Conservation (phyloP, 2,329 filamentous ascomycete genomes). For the Fusarium pseudocircinatum region DNA sequence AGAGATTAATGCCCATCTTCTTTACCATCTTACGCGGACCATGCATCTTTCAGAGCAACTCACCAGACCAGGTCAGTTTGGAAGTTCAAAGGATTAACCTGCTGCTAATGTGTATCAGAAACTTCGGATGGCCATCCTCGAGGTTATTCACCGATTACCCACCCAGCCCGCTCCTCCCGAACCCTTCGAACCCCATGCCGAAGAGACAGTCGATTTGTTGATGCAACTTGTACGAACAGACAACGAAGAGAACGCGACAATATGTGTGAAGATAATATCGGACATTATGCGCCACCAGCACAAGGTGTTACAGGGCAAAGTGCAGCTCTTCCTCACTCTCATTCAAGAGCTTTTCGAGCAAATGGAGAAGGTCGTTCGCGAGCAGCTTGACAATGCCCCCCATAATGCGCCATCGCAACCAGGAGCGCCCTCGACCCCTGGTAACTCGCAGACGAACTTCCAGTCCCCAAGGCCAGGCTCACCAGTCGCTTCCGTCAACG, state of each 20-base stretch:
- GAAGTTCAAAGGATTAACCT: background rate
- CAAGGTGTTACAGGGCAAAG: slow-evolving; percentile 79
- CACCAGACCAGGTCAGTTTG: slow-evolving; percentile 79
- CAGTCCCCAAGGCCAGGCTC: slow-evolving; percentile 92
- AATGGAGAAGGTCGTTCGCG: slow-evolving; percentile 93
- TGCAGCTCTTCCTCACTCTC: slow-evolving; percentile 88
- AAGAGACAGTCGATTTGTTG: slow-evolving; percentile 88
- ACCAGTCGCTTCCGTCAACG: slow-evolving; percentile 82
- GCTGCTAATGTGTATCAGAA: slow-evolving; percentile 62
- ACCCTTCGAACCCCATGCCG: slow-evolving; percentile 86
- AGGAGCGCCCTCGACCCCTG: slow-evolving; percentile 73
- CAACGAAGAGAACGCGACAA: slow-evolving; percentile 98
- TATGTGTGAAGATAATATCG: slow-evolving; percentile 98
- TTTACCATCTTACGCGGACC: slow-evolving; percentile 84
- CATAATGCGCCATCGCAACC: slow-evolving; percentile 61
- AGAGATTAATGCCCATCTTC: slow-evolving; percentile 90
- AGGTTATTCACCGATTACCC: slow-evolving; percentile 89
- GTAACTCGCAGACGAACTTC: slow-evolving; percentile 74
- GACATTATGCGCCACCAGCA: slow-evolving; percentile 94
- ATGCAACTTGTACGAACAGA: slow-evolving; percentile 89
- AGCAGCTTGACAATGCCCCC: slow-evolving; percentile 87
- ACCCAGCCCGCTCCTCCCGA: slow-evolving; percentile 77
- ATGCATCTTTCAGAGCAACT: slow-evolving; percentile 91
- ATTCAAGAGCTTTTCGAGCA: slow-evolving; percentile 97
- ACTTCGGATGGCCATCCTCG: slow-evolving; percentile 90